phyloP scores from a whole-genome alignment of 2,329 filamentous ascomycete species.

The Aspergillus arachidicola region DNA sequence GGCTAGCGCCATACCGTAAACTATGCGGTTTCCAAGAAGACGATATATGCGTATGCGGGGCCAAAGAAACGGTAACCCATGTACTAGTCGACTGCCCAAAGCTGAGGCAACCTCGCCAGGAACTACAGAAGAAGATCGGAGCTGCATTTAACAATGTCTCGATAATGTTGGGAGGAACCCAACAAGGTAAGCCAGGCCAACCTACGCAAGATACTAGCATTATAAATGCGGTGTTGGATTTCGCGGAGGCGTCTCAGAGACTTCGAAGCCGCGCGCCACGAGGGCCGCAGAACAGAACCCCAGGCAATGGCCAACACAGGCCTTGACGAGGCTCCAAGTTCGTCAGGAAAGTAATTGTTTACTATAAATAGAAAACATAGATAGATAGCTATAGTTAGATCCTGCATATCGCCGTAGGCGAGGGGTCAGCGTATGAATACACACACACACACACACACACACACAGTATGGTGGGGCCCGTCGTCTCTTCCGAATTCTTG shows the following conservation, averaged over 20 bases:
- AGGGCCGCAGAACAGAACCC: neutral
- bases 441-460: too few species aligned
- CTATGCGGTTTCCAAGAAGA: slow-evolving; percentile 12
- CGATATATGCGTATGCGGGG: slow-evolving; percentile 21
- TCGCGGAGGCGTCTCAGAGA: slow-evolving; percentile 15
- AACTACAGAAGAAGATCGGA: neutral
- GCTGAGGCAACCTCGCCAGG: slow-evolving; percentile 18
- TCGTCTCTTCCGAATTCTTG: too few species aligned
- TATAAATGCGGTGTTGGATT: slow-evolving; percentile 12
- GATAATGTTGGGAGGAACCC: too few species aligned
- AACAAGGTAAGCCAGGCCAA: slow-evolving; percentile 15
- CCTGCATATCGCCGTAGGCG: too few species aligned
- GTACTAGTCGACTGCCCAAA: slow-evolving; percentile 19
- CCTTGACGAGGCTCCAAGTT: slow-evolving; percentile 16
- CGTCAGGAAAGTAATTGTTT: too few species aligned
- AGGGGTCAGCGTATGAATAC: too few species aligned
- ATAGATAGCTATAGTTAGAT: too few species aligned
- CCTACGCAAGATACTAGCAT: neutral
- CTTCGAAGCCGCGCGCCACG: slow-evolving; percentile 24
- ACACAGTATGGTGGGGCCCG: too few species aligned
- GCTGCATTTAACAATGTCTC: neutral
- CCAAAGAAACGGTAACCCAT: slow-evolving; percentile 21
- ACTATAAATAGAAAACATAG: too few species aligned
- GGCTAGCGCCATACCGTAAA: slow-evolving; percentile 19
- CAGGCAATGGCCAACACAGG: neutral